Evolutionary conservation across 169 alveolate species (phyloP), one percentile per base, ranked within the genome.

Genomic region (Plasmodium gonderi): DNA sequence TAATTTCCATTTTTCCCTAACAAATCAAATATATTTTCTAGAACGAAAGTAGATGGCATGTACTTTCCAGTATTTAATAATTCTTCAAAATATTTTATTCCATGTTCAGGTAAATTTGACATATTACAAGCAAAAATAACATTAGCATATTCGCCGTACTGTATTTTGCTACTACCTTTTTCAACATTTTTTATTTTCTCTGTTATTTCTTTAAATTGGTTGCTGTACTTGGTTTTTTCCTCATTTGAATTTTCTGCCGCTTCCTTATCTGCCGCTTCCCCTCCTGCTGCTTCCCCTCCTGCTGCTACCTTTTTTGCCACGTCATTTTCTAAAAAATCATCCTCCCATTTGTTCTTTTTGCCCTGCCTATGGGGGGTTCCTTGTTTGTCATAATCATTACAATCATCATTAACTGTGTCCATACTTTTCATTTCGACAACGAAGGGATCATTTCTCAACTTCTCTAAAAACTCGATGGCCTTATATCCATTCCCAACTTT

Each of bases 21-120:
- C 33, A 87, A 29, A 78, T 87, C 90, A 67, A 87, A 87, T 17
- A 87, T 87, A n/a, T 78, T 87, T 76, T 87, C 93, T 33, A 49
- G 68, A 11, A 87, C 74, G 47, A 87, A 78, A 31, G 47, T 77
- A 42, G 93, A 87, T 9, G 93, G 93, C 38, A 87, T 75, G 72
- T 87, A 75, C 23, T 87, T 87, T 49, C 80, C 89, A 75, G 80
- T 87, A 23, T 49, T 87, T 87, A 87, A 76, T 87, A 87, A 87
- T 54, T 87, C 93, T 78, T 87, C 93, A 33, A 87, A 87, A 76
- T 87, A 87, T 87, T 87, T 74, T 38, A 87, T 76, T 64, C 93
- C 93, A 8, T 87, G 90, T 75, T 60, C 79, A 87, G 36, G 89
- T 76, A 77, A 74, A 77, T 87, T 87, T 7, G 90, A 49, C 31